These are phyloP conservation scores for Begonia loranthoides DNA, from an alignment of 306 rosid genomes.

Conservation along the genomic window DNA sequence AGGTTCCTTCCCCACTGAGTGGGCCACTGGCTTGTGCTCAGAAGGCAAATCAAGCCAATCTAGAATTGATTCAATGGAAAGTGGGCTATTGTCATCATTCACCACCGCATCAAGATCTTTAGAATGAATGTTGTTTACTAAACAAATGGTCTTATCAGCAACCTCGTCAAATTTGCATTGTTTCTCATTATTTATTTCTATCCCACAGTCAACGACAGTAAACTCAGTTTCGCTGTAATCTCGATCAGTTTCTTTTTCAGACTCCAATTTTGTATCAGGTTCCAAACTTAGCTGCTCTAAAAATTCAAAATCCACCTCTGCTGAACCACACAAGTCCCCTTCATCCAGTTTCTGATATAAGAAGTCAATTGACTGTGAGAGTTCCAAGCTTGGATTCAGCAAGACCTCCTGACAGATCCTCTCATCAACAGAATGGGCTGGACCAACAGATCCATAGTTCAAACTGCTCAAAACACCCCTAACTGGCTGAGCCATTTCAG, in stretches of 20 bases:
- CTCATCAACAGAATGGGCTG: conserved; percentile 28
- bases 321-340: conserved; percentile 20
- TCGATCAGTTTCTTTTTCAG: conserved; percentile 28
- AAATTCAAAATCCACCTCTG: conserved; percentile 16
- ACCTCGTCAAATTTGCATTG: conserved; percentile 24
- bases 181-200: conserved; percentile 32
- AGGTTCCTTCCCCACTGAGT: conserved; percentile 8
- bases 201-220: conserved; percentile 44
- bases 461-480: conserved; percentile 15
- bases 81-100: conserved; percentile 13
- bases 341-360: conserved; percentile 52
- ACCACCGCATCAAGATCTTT: conserved; percentile 13
- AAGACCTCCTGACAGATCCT: conserved; percentile 22
- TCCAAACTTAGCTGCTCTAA: conserved; percentile 16
- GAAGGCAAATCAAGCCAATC: conserved; percentile 18
- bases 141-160: conserved; percentile 15
- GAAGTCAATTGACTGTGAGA: conserved; percentile 46
- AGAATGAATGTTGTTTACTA: conserved; percentile 8
- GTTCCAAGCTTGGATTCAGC: conserved; percentile 32
- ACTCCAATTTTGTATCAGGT: conserved; percentile 15
- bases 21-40: conserved; percentile 12
- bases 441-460: conserved; percentile 12
- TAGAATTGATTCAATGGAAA: conserved; percentile 14
- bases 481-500: conserved; percentile 9
- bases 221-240: conserved; percentile 30